phyloP scores from a whole-genome alignment of 169 alveolate species.

The Theileria equi region DNA sequence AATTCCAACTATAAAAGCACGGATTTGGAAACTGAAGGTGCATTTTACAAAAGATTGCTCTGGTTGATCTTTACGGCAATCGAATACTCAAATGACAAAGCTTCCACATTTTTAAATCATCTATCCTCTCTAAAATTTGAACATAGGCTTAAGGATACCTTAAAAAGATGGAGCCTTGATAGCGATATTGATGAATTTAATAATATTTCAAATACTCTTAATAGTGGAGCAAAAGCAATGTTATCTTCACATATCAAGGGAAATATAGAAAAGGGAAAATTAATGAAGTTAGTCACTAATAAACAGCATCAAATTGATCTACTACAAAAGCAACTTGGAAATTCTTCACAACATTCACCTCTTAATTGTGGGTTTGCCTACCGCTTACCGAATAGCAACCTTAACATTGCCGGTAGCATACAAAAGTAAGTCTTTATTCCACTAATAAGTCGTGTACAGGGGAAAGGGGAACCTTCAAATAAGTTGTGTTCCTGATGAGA shows the following conservation, averaged over 20 bases:
- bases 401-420: constrained; percentile 58
- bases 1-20: neutral
- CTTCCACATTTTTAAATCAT: neutral
- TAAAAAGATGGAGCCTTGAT: constrained; percentile 17
- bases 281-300: constrained; percentile 54
- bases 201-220: constrained; percentile 1
- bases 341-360: constrained; percentile 41
- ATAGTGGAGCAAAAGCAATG: constrained; percentile 22
- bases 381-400: constrained; percentile 72
- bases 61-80: neutral
- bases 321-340: constrained; percentile 39
- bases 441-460: constrained; percentile 4
- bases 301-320: constrained; percentile 74
- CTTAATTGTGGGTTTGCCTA: constrained; percentile 69
- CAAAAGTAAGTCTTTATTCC: constrained; percentile 10
- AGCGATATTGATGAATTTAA: constrained; percentile 40
- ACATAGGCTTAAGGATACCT: neutral
- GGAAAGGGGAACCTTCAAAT: constrained; percentile 67
- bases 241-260: constrained; percentile 23
- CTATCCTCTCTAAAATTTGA: neutral
- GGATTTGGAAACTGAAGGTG: neutral
- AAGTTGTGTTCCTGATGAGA: constrained; percentile 76
- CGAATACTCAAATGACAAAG: neutral
- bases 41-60: neutral
- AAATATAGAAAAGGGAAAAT: constrained; percentile 41